phyloP scores from a whole-genome alignment of 345 rosid genomes.

The Hevea brasiliensis region DNA sequence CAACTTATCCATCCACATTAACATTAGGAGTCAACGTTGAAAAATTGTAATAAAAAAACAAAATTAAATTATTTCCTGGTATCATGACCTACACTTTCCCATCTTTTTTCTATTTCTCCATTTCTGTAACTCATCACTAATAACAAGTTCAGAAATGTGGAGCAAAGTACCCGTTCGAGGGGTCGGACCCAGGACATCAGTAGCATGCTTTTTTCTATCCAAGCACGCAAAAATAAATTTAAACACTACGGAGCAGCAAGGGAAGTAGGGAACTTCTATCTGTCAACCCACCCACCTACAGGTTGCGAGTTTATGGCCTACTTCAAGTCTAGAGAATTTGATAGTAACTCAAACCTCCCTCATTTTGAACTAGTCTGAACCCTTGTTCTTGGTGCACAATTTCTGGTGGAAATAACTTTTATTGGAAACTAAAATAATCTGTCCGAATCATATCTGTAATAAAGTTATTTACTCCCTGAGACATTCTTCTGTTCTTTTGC shows the following conservation, averaged over 20 bases:
- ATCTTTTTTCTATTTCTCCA: neutral
- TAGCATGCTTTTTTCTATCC: constrained; percentile 46
- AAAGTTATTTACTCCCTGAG: neutral
- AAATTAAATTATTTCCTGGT: too few species aligned
- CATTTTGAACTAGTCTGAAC: constrained; percentile 31
- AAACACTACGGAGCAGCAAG: constrained; percentile 39
- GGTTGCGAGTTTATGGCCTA: constrained; percentile 36
- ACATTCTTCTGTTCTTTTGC: neutral
- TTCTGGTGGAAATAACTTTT: too few species aligned
- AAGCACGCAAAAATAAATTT: constrained; percentile 28
- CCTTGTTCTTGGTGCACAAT: neutral
- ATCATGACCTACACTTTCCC: neutral
- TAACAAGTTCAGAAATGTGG: constrained; percentile 40
- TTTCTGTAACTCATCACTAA: constrained; percentile 31
- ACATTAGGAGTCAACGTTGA: too few species aligned
- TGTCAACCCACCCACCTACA: constrained; percentile 36
- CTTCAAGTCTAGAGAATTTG: constrained; percentile 43
- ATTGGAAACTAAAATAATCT: neutral
- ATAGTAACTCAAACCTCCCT: constrained; percentile 38
- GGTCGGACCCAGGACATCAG: constrained; percentile 29
- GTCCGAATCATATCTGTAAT: neutral
- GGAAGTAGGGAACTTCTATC: constrained; percentile 44
- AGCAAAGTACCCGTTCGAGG: constrained; percentile 36
- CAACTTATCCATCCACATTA: too few species aligned
- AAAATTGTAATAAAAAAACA: too few species aligned